Evolutionary conservation across 1,139 yeast species (phyloP).

Genomic region (Magnusiomyces suaveolens): DNA sequence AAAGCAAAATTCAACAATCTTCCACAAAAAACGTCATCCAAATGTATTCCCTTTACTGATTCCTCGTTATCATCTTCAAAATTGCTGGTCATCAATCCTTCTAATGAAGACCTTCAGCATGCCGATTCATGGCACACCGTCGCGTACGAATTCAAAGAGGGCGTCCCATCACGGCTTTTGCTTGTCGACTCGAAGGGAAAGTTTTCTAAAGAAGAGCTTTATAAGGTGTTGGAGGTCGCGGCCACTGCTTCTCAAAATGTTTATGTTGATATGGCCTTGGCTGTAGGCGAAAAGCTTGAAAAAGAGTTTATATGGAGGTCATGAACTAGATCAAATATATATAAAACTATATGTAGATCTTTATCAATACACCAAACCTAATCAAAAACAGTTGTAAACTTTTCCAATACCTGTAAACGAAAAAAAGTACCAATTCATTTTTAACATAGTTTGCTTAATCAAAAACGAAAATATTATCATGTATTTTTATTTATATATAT

Average conservation of each 20-base stretch:
- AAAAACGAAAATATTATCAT: no score
- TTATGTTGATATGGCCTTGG: slow-evolving; percentile 40
- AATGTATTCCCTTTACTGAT: slow-evolving; percentile 9
- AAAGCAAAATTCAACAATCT: not conserved
- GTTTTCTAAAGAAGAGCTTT: slow-evolving; percentile 49
- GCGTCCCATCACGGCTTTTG: slow-evolving; percentile 46
- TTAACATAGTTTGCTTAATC: no score
- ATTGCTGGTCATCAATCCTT: slow-evolving; percentile 1
- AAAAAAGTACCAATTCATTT: no score
- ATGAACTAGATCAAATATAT: not conserved
- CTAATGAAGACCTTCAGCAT: slow-evolving; percentile 32
- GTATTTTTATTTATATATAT: no score
- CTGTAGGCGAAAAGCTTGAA: slow-evolving; percentile 41
- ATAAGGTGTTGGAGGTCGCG: slow-evolving; percentile 34
- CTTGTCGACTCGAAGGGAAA: slow-evolving; percentile 64
- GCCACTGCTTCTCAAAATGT: slow-evolving; percentile 38
- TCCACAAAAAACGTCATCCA: slow-evolving; percentile 11
- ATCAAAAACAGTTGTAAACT: no score
- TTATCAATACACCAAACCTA: no score
- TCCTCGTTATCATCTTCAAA: not conserved
- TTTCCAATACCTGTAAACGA: no score
- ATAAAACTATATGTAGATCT: no score
- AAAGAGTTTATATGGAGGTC: slow-evolving; percentile 51
- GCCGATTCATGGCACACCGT: slow-evolving; percentile 57
- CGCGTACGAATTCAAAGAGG: slow-evolving; percentile 50